phyloP scores from a whole-genome alignment of 192 early-diverging fungal species.

The Phycomyces nitens region DNA sequence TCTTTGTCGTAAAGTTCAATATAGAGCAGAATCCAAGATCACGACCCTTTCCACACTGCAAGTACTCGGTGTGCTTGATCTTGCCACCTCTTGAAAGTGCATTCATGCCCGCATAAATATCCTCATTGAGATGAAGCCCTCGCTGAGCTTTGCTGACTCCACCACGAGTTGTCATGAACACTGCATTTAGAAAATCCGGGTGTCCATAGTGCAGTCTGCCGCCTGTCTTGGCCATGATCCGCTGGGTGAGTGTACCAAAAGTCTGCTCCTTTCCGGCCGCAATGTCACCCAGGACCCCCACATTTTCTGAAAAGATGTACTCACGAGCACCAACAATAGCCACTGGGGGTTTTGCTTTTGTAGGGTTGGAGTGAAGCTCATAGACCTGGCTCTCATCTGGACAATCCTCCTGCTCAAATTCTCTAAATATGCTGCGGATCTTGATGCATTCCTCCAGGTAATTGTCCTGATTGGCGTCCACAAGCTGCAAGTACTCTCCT shows the following conservation, averaged over 20 bases:
- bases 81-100: slow-evolving; percentile 65
- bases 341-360: slow-evolving; percentile 52
- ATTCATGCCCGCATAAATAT: slow-evolving; percentile 80
- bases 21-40: slow-evolving; percentile 74
- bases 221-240: slow-evolving; percentile 69
- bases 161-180: slow-evolving; percentile 70
- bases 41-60: slow-evolving; percentile 76
- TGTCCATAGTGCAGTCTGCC: slow-evolving; percentile 72
- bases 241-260: slow-evolving; percentile 70
- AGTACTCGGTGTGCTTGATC: slow-evolving; percentile 77
- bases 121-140: slow-evolving; percentile 76
- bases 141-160: slow-evolving; percentile 75
- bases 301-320: slow-evolving; percentile 70
- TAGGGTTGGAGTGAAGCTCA: slow-evolving; percentile 39
- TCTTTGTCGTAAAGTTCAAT: slow-evolving; percentile 74
- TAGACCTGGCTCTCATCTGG: slow-evolving; percentile 20
- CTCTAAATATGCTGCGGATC: slow-evolving; percentile 68
- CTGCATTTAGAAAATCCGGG: slow-evolving; percentile 72
- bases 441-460: slow-evolving; percentile 76
- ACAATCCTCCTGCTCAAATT: slow-evolving; percentile 64
- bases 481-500: slow-evolving; percentile 72
- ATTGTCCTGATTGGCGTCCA: slow-evolving; percentile 80
- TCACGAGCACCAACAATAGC: slow-evolving; percentile 73
- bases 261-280: slow-evolving; percentile 76
- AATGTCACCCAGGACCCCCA: slow-evolving; percentile 67